These are phyloP conservation scores for Trichoderma oligosporum DNA, from an alignment of 2,329 filamentous ascomycete species.

Conservation along the genomic window DNA sequence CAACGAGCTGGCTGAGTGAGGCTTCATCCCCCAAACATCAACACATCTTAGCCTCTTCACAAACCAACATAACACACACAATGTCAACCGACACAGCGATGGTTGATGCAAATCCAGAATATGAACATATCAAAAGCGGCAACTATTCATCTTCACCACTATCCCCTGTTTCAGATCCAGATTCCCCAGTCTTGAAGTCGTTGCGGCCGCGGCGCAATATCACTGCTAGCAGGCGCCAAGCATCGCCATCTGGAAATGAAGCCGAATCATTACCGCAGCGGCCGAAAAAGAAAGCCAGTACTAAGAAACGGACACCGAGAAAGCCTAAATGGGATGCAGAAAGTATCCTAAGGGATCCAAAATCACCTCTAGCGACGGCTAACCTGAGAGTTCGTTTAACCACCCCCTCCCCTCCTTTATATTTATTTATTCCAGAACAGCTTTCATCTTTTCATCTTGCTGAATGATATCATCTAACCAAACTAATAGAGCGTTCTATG, in stretches of 20 bases:
- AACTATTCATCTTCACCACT: slow-evolving; percentile 5
- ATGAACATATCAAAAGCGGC: not conserved
- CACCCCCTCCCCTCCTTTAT: not conserved
- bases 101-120: not conserved
- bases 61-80: not conserved
- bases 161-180: not conserved
- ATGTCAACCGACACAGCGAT: not conserved
- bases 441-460: too few relatives aligned
- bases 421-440: not conserved
- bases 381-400: slow-evolving; percentile 35
- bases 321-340: slow-evolving; percentile 38
- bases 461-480: not conserved
- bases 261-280: not conserved
- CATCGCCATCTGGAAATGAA: not conserved
- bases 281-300: not conserved
- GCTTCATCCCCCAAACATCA: not conserved
- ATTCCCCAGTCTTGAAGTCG: not conserved
- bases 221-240: not conserved
- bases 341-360: slow-evolving; percentile 35
- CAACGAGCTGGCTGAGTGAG: too few relatives aligned
- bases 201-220: not conserved
- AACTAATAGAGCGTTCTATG: slow-evolving; percentile 34
- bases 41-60: not conserved
- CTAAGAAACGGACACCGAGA: not conserved
- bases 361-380: slow-evolving; percentile 38